phyloP scores from a whole-genome alignment of 2,329 filamentous ascomycete species.

The Cercospora berteroae region DNA sequence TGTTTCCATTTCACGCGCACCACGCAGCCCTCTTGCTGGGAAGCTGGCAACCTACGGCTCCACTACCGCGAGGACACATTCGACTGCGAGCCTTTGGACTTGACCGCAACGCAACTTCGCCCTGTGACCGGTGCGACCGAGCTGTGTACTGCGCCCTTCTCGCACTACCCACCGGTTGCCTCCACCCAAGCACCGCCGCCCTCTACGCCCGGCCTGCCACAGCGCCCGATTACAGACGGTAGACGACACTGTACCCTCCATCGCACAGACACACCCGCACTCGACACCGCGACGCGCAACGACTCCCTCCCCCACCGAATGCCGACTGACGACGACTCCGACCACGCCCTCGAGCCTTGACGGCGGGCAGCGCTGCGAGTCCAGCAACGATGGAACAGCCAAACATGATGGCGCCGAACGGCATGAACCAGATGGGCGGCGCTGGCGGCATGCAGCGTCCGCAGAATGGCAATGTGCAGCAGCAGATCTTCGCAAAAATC shows the following conservation, averaged over 20 bases:
- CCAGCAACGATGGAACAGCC: conserved; percentile 17
- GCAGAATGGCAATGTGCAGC: conserved; percentile 27
- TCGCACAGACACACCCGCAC: neutral
- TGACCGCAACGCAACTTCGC: neutral
- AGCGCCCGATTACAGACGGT: neutral
- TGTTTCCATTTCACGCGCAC: neutral
- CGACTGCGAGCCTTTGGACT: neutral
- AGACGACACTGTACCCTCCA: neutral
- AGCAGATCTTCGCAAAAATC: conserved; percentile 33
- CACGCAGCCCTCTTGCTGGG: neutral
- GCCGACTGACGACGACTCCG: conserved; percentile 1
- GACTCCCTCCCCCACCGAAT: conserved; percentile 5
- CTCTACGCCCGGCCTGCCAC: neutral
- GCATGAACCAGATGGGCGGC: conserved; percentile 18
- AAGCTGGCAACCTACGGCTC: neutral
- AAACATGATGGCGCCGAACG: conserved; percentile 24
- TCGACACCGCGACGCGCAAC: conserved; percentile 4
- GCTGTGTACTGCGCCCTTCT: neutral
- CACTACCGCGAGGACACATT: neutral
- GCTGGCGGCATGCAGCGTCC: conserved; percentile 33
- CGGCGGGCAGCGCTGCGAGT: neutral
- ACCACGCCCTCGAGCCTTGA: conserved; percentile 2
- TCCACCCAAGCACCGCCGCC: neutral
- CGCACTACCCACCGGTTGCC: neutral
- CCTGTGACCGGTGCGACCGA: neutral